These are phyloP conservation scores for Eucalyptus virginea DNA, from an alignment of 345 rosid genomes.

Conservation along the genomic window DNA sequence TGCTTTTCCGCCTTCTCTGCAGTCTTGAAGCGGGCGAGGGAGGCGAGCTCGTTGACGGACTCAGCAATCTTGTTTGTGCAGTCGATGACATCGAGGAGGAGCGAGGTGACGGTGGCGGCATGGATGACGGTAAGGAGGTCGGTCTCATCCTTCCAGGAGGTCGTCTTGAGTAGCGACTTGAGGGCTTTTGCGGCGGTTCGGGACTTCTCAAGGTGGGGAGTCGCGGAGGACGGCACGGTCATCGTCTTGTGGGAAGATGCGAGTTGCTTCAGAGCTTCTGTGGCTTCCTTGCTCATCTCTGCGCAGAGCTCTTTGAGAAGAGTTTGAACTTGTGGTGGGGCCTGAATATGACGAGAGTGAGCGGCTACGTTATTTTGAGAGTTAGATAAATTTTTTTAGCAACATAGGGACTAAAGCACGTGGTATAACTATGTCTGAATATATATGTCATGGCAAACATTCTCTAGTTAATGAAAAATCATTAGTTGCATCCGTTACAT, in stretches of 20 bases:
- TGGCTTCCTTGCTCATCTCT: slow-evolving; percentile 36
- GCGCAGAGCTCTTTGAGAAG: slow-evolving; percentile 30
- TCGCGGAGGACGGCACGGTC: slow-evolving; percentile 19
- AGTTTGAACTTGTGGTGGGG: slow-evolving; percentile 14
- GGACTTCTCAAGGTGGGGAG: slow-evolving; percentile 27
- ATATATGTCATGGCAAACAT: not conserved
- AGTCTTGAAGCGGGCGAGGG: slow-evolving; percentile 29
- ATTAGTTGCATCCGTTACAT: not conserved
- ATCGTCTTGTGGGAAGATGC: slow-evolving; percentile 29
- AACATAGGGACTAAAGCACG: not conserved
- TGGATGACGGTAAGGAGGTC: slow-evolving; percentile 21
- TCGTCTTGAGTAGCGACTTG: slow-evolving; percentile 28
- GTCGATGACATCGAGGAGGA: slow-evolving; percentile 34
- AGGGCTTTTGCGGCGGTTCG: slow-evolving; percentile 17
- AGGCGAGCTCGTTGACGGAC: slow-evolving; percentile 39
- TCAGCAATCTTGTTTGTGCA: slow-evolving; percentile 40
- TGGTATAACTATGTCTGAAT: not conserved
- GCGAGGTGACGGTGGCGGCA: slow-evolving; percentile 30
- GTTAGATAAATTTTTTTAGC: not conserved
- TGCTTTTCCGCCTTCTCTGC: not conserved
- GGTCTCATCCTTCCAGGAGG: too few species aligned
- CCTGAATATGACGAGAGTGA: slow-evolving; percentile 11
- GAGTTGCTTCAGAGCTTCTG: slow-evolving; percentile 43
- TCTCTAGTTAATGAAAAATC: not conserved
- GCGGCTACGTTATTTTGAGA: not conserved